Evolutionary conservation across 495 filamentous ascomycete genomes (phyloP).

Genomic region (Talaromyces stipitatus): DNA sequence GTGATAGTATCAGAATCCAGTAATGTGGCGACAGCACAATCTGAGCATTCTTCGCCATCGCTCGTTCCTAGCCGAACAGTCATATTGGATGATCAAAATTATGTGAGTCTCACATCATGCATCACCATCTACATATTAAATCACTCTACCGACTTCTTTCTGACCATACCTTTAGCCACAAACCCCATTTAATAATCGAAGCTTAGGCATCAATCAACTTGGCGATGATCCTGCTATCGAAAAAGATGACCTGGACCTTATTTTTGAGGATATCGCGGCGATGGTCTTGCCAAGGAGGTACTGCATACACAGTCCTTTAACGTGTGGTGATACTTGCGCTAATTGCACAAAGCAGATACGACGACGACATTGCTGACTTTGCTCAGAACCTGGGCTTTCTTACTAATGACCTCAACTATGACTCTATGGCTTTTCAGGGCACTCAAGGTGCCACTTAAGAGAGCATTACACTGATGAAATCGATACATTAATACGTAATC

Average conservation of each 20-base stretch:
- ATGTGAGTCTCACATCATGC: no score
- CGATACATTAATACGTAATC: conserved; percentile 30
- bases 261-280: conserved; percentile 18
- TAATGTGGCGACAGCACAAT: not conserved
- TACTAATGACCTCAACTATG: conserved; percentile 17
- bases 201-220: not conserved
- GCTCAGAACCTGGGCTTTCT: conserved; percentile 22
- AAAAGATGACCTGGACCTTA: conserved; percentile 13
- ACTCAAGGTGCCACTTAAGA: conserved; percentile 57
- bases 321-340: not conserved
- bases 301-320: not conserved
- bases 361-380: conserved; percentile 8
- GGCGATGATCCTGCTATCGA: not conserved
- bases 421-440: conserved; percentile 41
- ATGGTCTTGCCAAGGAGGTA: conserved; percentile 13
- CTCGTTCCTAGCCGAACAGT: not conserved
- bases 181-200: not conserved
- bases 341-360: conserved; percentile 12
- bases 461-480: conserved; percentile 52
- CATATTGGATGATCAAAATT: not conserved
- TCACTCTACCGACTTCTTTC: no score
- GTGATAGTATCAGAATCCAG: not conserved
- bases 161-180: not conserved
- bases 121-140: no score
- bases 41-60: not conserved